Evolutionary conservation across 129 eudicot genomes (phyloP).

Genomic region (Helichrysum umbraculigerum): DNA sequence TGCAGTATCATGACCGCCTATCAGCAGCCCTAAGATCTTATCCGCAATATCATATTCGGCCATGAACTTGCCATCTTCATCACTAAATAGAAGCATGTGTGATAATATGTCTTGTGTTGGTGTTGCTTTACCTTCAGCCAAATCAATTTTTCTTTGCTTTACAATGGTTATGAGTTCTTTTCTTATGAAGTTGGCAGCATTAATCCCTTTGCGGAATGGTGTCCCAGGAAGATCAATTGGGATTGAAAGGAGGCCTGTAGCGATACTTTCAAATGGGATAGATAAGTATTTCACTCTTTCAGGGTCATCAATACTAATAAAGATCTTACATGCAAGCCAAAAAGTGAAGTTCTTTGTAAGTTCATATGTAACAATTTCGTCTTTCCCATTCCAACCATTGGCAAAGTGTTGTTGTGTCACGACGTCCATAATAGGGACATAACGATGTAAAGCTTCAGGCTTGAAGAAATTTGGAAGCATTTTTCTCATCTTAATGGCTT

Average conservation of each 20-base stretch:
- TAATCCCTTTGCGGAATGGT: conserved; percentile 62
- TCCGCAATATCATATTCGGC: conserved; percentile 63
- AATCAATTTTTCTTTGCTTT: conserved; percentile 65
- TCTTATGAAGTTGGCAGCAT: conserved; percentile 57
- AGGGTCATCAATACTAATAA: conserved; percentile 79
- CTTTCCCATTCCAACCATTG: conserved; percentile 58
- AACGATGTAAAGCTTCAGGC: conserved; percentile 69
- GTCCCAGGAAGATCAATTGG: conserved; percentile 86
- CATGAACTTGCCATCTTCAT: conserved; percentile 73
- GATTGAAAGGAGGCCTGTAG: conserved; percentile 60
- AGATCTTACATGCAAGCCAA: conserved; percentile 69
- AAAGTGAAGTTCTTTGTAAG: conserved; percentile 69
- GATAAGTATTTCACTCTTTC: conserved; percentile 46
- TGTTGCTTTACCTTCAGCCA: conserved; percentile 62
- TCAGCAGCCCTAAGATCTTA: conserved; percentile 72
- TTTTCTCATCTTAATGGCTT: conserved; percentile 69
- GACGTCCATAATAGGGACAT: conserved; percentile 65
- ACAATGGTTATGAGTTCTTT: conserved; percentile 50
- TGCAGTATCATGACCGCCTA: conserved; percentile 90
- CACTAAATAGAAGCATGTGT: conserved; percentile 65
- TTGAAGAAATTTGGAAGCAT: conserved; percentile 74
- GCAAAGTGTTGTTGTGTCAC: conserved; percentile 63
- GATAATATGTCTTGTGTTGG: conserved; percentile 84
- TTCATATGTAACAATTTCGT: conserved; percentile 46
- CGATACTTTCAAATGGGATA: conserved; percentile 57